Percentiles rank a stretch among this genome's conserved stretches.
Conservation (phyloP, 257 asterid species). For the Nicotiana otophora region DNA sequence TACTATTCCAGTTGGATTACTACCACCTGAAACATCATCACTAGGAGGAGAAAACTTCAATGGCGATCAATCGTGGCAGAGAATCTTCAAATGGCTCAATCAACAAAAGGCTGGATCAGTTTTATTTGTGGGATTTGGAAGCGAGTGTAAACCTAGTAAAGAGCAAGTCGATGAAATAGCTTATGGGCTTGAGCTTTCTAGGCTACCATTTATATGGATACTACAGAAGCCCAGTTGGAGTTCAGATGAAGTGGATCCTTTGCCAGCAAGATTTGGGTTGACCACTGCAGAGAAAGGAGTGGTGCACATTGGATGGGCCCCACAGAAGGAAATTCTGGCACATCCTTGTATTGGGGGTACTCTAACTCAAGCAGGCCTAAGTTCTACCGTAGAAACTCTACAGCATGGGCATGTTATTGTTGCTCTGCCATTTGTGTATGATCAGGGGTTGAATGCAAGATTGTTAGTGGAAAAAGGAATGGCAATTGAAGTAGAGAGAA, state of each 20-base stretch:
- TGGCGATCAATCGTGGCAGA: background rate
- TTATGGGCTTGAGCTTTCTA: slow-evolving; percentile 20
- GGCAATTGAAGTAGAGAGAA: slow-evolving; percentile 32
- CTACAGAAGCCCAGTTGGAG: slow-evolving; percentile 15
- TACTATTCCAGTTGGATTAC: slow-evolving; percentile 19
- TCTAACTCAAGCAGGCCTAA: slow-evolving; percentile 29
- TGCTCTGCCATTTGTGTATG: slow-evolving; percentile 27
- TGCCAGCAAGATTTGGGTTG: slow-evolving; percentile 12
- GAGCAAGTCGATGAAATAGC: slow-evolving; percentile 30
- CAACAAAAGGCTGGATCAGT: slow-evolving; percentile 14
- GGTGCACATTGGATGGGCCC: slow-evolving; percentile 38
- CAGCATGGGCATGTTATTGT: slow-evolving; percentile 19
- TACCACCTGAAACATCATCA: slow-evolving; percentile 14
- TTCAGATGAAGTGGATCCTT: background rate
- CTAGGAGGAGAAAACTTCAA: background rate
- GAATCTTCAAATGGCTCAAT: slow-evolving; percentile 25
- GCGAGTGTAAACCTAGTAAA: slow-evolving; percentile 2
- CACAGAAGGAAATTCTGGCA: slow-evolving; percentile 34
- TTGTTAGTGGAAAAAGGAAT: slow-evolving; percentile 34
- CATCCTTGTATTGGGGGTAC: slow-evolving; percentile 33
- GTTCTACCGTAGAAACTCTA: slow-evolving; percentile 26
- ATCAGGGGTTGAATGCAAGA: slow-evolving; percentile 34
- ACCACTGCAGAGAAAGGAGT: slow-evolving; percentile 16
- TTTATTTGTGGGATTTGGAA: slow-evolving; percentile 26
- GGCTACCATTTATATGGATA: slow-evolving; percentile 21